Evolutionary conservation across 2,329 filamentous ascomycete species (phyloP), one percentile per base, ranked within the genome.

Genomic region (Elsinoe batatas): DNA sequence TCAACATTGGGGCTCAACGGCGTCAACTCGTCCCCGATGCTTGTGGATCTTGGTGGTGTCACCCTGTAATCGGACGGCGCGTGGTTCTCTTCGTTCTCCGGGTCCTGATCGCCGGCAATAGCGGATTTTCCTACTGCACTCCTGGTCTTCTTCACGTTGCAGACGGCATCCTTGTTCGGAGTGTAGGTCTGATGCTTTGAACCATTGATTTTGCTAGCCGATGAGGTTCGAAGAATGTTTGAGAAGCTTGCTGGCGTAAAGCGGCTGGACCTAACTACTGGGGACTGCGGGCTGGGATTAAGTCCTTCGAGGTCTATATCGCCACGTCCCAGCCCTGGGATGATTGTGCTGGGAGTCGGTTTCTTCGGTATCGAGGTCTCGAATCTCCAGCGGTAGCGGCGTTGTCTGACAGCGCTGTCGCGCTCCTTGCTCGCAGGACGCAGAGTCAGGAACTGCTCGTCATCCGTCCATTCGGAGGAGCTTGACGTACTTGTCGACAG

Each of bases 171-270:
- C 18, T 20, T 13, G 33, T 20, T 30, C 18, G 44, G 44, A 11
- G 22, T 20, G 2, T 20, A 22, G 13, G 43, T 32, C 3, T n/a
- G 44, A 1, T 22, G 44, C 30, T 35, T 49, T 5, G 44, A 3
- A 15, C 26, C 15, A 30, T 49, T 49, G 5, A 49, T 12, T 20
- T 15, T 17, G 32, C 44, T 49, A 8, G 44, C 44, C 5, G 44
- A 49, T 3, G 44, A 33, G 26, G 44, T 15, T n/a, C 33, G 18
- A 43, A 56, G 22, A n/a, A 56, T 40, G 8, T 10, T n/a, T 15
- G 37, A 17, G 54, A 56, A 30, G 66, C 69, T 20, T 35, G 33
- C 36, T 13, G 22, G 17, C 13, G 26, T 46, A 33, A 42, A 55
- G 40, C 42, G 53, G 13, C 15, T 56, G 18, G n/a, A 22, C 35